These are phyloP conservation scores for Yarrowia galli DNA, from an alignment of 1,139 yeast genomes.

Conservation along the genomic window DNA sequence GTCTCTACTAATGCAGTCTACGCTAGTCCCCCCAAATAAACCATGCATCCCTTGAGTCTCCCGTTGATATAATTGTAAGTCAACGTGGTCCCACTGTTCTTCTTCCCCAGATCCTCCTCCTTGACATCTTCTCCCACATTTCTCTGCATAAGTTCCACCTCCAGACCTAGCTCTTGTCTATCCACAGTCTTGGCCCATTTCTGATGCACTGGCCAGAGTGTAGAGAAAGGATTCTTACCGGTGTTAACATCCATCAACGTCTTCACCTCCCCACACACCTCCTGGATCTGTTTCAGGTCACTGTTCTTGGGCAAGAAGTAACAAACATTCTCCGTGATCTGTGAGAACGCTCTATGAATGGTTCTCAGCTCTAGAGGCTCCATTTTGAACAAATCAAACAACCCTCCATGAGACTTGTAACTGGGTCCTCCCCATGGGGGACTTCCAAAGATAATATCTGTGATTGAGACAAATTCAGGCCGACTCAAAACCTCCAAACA, in stretches of 20 bases:
- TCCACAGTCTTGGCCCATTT: background rate
- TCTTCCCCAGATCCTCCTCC: conserved; percentile 8
- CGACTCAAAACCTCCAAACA: conserved; percentile 43
- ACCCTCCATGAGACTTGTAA: conserved; percentile 56
- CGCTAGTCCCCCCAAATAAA: background rate
- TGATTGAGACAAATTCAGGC: conserved; percentile 45
- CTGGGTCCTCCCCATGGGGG: conserved; percentile 98
- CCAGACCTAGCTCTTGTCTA: background rate
- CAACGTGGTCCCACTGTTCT: background rate
- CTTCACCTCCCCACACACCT: background rate
- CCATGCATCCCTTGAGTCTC: conserved; percentile 10
- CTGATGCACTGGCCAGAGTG: conserved; percentile 12
- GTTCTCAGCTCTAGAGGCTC: conserved; percentile 44
- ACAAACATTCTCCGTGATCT: conserved; percentile 57
- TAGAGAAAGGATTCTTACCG: background rate
- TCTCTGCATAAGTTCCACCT: background rate
- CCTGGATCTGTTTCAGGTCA: conserved; percentile 58
- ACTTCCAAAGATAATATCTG: conserved; percentile 78
- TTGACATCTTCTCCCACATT: conserved; percentile 1
- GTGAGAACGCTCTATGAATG: conserved; percentile 15
- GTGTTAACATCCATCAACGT: conserved; percentile 8
- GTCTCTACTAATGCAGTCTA: background rate
- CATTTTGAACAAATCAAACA: conserved; percentile 57
- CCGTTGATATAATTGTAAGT: conserved; percentile 16
- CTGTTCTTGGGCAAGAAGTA: conserved; percentile 80